A percentile compares a stretch with the other conserved stretches of the same genome.
These are phyloP conservation scores for Olyra latifolia DNA, from an alignment of 176 grass and related monocot genomes.

Conservation along the genomic window DNA sequence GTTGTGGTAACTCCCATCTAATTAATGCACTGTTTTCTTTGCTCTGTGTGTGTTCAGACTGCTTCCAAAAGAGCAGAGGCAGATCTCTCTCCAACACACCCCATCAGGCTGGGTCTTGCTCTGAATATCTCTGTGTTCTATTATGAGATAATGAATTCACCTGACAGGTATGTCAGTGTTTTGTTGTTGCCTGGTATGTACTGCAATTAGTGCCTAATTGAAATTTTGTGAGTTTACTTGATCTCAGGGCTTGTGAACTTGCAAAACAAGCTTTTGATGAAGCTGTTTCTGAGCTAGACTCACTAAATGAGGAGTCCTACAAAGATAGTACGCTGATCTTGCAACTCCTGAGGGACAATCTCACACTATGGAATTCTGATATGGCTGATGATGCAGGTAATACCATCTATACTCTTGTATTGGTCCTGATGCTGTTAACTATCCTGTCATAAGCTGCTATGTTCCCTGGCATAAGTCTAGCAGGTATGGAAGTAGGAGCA, in stretches of 20 bases:
- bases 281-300: slow-evolving; percentile 58
- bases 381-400: slow-evolving; percentile 62
- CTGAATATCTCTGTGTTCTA: slow-evolving; percentile 73
- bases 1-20: neutral
- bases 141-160: slow-evolving; percentile 75
- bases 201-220: neutral
- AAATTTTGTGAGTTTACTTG: slow-evolving; percentile 8
- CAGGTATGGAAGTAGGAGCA: neutral
- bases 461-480: neutral
- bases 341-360: slow-evolving; percentile 71
- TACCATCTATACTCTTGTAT: neutral
- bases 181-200: neutral
- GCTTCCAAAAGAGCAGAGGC: slow-evolving; percentile 53
- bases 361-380: slow-evolving; percentile 70
- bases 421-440: neutral
- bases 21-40: neutral
- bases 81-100: slow-evolving; percentile 61
- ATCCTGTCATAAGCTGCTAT: neutral
- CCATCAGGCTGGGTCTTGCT: slow-evolving; percentile 57
- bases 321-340: slow-evolving; percentile 71
- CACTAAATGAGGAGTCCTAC: slow-evolving; percentile 64
- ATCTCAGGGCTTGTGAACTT: slow-evolving; percentile 55
- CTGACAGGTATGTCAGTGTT: slow-evolving; percentile 48
- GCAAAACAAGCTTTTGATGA: slow-evolving; percentile 75
- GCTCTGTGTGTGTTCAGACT: slow-evolving; percentile 14